Evolutionary conservation across 495 filamentous ascomycete species (phyloP).

Genomic region (Talaromyces liani): DNA sequence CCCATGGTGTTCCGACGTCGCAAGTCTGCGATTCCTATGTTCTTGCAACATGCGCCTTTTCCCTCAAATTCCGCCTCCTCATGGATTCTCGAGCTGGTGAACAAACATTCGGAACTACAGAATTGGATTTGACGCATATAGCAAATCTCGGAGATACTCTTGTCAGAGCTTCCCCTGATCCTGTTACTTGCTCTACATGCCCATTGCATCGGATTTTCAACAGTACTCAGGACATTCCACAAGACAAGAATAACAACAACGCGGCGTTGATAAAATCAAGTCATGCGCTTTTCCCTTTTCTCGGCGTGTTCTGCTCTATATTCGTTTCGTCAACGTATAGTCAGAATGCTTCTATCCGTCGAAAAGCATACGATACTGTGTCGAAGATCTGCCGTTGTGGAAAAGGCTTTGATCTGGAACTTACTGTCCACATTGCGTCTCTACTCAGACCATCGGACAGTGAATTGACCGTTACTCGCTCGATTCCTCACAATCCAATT

Average conservation of each 20-base stretch:
- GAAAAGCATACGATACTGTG: background rate
- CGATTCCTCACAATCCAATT: background rate
- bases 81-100: background rate
- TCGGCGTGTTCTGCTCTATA: background rate
- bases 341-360: background rate
- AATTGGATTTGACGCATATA: constrained; percentile 2
- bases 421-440: constrained; percentile 1
- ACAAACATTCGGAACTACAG: background rate
- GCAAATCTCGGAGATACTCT: constrained; percentile 3
- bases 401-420: background rate
- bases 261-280: background rate
- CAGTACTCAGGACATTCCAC: background rate
- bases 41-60: constrained; percentile 1
- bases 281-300: background rate
- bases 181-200: background rate
- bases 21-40: background rate
- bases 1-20: background rate
- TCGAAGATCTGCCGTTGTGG: background rate
- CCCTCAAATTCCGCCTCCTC: background rate
- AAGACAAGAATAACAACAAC: background rate
- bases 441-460: background rate
- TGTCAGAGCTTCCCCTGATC: background rate
- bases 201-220: constrained; percentile 1
- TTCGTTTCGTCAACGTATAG: constrained; percentile 2
- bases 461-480: background rate